Evolutionary conservation across 2,329 filamentous ascomycete genomes (phyloP).

Genomic region (Cladobotryum protrusum): DNA sequence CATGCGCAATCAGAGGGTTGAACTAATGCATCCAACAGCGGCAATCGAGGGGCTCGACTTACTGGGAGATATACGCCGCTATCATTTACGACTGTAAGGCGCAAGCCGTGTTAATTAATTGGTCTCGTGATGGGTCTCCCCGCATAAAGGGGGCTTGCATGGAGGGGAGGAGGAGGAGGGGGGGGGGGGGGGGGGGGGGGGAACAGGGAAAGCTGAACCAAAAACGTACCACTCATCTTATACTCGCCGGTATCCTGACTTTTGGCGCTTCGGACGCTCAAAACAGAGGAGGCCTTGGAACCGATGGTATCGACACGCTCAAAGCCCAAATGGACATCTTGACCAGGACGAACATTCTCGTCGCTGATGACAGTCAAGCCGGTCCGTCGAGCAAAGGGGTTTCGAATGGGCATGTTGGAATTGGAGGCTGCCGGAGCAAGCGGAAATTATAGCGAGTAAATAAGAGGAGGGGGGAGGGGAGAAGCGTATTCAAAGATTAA

Average conservation of each 20-base stretch:
- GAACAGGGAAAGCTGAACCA: neutral
- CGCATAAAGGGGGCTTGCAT: slow-evolving; percentile 8
- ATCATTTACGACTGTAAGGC: slow-evolving; percentile 76
- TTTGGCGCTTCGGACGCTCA: slow-evolving; percentile 55
- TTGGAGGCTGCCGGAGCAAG: neutral
- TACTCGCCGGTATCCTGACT: slow-evolving; percentile 65
- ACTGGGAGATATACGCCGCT: slow-evolving; percentile 92
- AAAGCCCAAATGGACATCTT: slow-evolving; percentile 37
- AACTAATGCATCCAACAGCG: neutral
- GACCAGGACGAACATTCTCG: slow-evolving; percentile 46
- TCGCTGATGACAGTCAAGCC: slow-evolving; percentile 41
- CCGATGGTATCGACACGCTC: slow-evolving; percentile 58
- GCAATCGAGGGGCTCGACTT: slow-evolving; percentile 28
- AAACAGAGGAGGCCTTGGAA: slow-evolving; percentile 54
- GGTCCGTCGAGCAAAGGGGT: slow-evolving; percentile 60
- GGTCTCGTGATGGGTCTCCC: slow-evolving; percentile 19
- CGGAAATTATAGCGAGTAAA: neutral
- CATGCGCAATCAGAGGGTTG: slow-evolving; percentile 5
- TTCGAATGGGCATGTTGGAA: slow-evolving; percentile 60
- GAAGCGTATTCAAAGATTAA: neutral
- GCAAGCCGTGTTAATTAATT: slow-evolving; percentile 19
- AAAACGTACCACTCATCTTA: slow-evolving; percentile 67
- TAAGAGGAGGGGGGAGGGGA: neutral
- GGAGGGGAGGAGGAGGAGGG: slow-evolving; percentile 4
- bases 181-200: slow-evolving; percentile 2